Evolutionary conservation across 192 early-diverging fungal species (phyloP).

Genomic region (Paraglomus brasilianum): DNA sequence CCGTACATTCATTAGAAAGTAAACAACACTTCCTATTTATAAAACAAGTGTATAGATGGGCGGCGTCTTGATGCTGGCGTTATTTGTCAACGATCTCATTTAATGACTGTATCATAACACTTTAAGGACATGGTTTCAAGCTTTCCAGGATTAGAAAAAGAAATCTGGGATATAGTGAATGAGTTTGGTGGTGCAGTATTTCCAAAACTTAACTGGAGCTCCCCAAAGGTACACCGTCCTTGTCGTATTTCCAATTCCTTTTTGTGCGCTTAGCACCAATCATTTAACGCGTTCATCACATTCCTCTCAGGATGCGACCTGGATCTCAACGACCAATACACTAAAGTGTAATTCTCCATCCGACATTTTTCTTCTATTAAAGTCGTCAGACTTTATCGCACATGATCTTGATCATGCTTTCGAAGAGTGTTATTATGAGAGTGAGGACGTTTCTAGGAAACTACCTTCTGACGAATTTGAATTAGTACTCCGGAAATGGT

Average conservation of each 20-base stretch:
- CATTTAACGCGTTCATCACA: neutral
- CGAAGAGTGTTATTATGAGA: slow-evolving; percentile 60
- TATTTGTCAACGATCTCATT: neutral
- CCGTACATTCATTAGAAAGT: no score
- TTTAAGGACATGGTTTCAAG: slow-evolving; percentile 36
- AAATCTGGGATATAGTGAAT: slow-evolving; percentile 65
- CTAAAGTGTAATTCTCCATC: slow-evolving; percentile 71
- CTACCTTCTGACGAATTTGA: slow-evolving; percentile 51
- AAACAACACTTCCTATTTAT: no score
- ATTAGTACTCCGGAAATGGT: slow-evolving; percentile 89
- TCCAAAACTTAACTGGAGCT: slow-evolving; percentile 95
- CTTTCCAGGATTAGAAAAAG: slow-evolving; percentile 63
- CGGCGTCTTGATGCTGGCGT: no score
- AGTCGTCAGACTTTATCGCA: slow-evolving; percentile 87
- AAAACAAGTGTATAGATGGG: no score
- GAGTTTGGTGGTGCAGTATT: slow-evolving; percentile 80
- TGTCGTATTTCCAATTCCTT: slow-evolving; percentile 5
- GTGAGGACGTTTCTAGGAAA: slow-evolving; percentile 22
- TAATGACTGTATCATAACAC: neutral
- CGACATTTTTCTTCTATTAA: slow-evolving; percentile 88
- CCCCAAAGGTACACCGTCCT: slow-evolving; percentile 63
- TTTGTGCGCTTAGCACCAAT: slow-evolving; percentile 15
- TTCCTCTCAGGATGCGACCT: slow-evolving; percentile 71
- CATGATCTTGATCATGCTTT: slow-evolving; percentile 79
- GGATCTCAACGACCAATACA: slow-evolving; percentile 81